A percentile compares a stretch with the other conserved stretches of the same genome.
These are phyloP conservation scores for Hura crepitans DNA, from an alignment of 441 rosid species.

Conservation along the genomic window DNA sequence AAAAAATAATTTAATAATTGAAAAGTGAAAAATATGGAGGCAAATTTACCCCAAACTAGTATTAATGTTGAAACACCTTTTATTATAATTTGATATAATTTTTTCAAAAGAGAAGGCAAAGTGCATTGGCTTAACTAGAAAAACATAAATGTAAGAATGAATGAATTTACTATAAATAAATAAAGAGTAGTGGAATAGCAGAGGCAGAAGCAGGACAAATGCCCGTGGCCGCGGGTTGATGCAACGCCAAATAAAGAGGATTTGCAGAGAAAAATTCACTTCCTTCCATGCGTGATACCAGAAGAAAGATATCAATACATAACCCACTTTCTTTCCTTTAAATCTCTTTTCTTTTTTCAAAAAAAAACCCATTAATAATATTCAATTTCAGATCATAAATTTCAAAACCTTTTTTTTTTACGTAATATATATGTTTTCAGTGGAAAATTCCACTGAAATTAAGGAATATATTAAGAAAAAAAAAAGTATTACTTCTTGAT, in stretches of 20 bases:
- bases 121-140: too few relatives aligned
- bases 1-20: too few relatives aligned
- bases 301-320: conserved; percentile 23
- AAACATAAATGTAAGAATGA: neutral
- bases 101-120: too few relatives aligned
- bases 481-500: conserved; percentile 12
- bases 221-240: conserved; percentile 23
- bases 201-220: conserved; percentile 17
- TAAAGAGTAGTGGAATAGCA: neutral
- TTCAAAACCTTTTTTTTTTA: too few relatives aligned
- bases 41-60: too few relatives aligned
- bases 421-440: neutral
- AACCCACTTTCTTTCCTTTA: conserved; percentile 10
- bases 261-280: conserved; percentile 11
- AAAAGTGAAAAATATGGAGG: too few relatives aligned
- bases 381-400: too few relatives aligned
- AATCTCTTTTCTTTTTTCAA: neutral
- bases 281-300: conserved; percentile 26
- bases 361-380: neutral
- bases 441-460: conserved; percentile 11
- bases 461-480: neutral
- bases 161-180: neutral
- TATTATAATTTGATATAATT: too few relatives aligned
- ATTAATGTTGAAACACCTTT: too few relatives aligned
- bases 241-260: conserved; percentile 18